Evolutionary conservation across 768 basidiomycete species (phyloP), one percentile per base, ranked within the genome.

Genomic region (Suillus fuscotomentosus): DNA sequence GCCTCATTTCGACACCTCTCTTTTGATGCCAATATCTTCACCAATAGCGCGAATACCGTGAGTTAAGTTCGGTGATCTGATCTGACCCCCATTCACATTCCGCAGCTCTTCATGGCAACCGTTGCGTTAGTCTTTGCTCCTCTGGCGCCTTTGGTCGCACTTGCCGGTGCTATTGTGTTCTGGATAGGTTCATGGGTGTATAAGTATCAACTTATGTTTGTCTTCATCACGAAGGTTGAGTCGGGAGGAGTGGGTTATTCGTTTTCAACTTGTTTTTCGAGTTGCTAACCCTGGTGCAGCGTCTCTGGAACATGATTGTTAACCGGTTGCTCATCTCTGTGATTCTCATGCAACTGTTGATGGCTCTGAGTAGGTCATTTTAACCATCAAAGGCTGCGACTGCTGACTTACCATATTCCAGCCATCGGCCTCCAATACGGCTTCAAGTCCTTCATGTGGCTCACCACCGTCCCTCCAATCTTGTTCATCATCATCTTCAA

Each of bases 151-250:
- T 78, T 99, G 38, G 95, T 99, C 17, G 85, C 84, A 10, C 82
- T 95, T 34, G 92, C 91, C 20, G 94, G 88, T 14, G 89, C 89
- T 3, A 73, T 90, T 39, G 94, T 97, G 24, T 92, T 95, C 75
- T 98, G 95, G 92, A 79, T 90, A 71, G 86, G 86, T 66, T 91
- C 89, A 6, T 88, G 88, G 82, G 91, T 94, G 24, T 94, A 96
- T 83, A 99, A 99, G 78, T 99, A 99, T 72, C 92, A 96, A 80
- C 81, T 98, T 59, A 95, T 98, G 88, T 99, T 97, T 75, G 94
- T 97, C 63, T 96, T 85, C 73, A 80, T 94, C 56, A 88, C 95
- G 7, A 88, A 88, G 66, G 91, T 95, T 15, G 97, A 99, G 77
- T 93, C 90, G 60, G 97, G 97, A 64, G 97, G 97, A 39, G 92